These are phyloP conservation scores for Candida lessepsii DNA, from an alignment of 805 yeast species.

Conservation along the genomic window DNA sequence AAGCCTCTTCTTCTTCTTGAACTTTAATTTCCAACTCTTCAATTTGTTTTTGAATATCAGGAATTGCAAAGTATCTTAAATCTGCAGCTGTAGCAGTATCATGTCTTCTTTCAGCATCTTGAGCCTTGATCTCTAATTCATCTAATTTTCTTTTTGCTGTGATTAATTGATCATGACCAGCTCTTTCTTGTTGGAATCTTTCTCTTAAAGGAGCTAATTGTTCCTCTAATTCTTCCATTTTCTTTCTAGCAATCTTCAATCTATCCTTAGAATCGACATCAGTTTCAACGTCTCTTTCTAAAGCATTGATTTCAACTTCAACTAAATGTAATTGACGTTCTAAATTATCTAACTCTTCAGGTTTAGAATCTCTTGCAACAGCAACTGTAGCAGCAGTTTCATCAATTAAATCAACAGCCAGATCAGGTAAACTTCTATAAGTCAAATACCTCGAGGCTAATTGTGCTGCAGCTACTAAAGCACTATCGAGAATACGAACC, in stretches of 20 bases:
- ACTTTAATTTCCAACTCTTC: conserved; percentile 71
- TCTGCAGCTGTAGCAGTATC: conserved; percentile 96
- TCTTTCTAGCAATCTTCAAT: conserved; percentile 71
- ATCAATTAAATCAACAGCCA: conserved; percentile 94
- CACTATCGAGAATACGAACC: conserved; percentile 91
- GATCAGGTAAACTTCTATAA: conserved; percentile 93
- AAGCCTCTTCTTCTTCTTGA: conserved; percentile 70
- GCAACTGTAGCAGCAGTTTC: conserved; percentile 97
- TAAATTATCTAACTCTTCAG: conserved; percentile 90
- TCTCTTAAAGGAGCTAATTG: conserved; percentile 81
- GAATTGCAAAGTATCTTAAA: conserved; percentile 94
- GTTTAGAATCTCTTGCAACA: conserved; percentile 96
- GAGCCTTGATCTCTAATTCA: conserved; percentile 88
- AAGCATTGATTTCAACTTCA: conserved; percentile 94
- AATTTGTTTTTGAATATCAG: conserved; percentile 79
- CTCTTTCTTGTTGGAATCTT: conserved; percentile 80
- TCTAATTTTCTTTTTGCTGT: conserved; percentile 86
- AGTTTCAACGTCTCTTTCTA: conserved; percentile 92
- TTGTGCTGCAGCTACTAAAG: conserved; percentile 91
- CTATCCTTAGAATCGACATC: conserved; percentile 83
- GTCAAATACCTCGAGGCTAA: conserved; percentile 92
- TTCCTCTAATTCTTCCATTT: conserved; percentile 81
- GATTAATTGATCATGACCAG: conserved; percentile 88
- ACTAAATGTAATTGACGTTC: conserved; percentile 90
- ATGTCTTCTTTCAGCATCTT: conserved; percentile 95